These are phyloP conservation scores for Amphirosellinia nigrospora DNA, from an alignment of 495 filamentous ascomycete species.

Conservation along the genomic window DNA sequence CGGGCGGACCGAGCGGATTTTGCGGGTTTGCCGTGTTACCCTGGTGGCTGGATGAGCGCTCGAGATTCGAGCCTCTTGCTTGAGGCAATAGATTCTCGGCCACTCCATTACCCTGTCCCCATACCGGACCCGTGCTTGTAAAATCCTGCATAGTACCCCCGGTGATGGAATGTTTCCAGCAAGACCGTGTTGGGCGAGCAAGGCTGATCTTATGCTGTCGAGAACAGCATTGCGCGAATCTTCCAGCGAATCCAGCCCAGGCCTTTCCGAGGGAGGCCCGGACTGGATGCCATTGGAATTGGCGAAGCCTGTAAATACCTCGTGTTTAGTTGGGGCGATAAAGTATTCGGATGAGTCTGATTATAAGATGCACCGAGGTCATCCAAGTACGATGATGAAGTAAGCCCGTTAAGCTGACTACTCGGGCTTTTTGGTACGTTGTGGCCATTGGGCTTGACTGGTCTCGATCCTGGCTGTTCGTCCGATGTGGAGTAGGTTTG, in stretches of 20 bases:
- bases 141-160: conserved; percentile 2
- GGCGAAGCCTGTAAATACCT: conserved; percentile 18
- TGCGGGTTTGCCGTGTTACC: conserved; percentile 8
- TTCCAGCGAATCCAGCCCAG: conserved; percentile 28
- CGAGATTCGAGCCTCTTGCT: conserved; percentile 21
- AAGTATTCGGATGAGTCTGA: neutral
- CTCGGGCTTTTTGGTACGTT: conserved; percentile 36
- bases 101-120: conserved; percentile 11
- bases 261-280: conserved; percentile 7
- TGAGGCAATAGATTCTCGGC: conserved; percentile 3
- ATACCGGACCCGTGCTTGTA: conserved; percentile 14
- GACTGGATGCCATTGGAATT: conserved; percentile 11
- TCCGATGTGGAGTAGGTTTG: conserved; percentile 38
- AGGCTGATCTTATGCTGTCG: conserved; percentile 31
- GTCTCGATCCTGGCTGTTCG: conserved; percentile 33
- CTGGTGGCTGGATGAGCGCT: conserved; percentile 29
- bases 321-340: conserved; percentile 12
- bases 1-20: conserved; percentile 24
- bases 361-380: conserved; percentile 26
- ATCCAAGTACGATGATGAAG: conserved; percentile 33
- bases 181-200: conserved; percentile 38
- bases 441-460: conserved; percentile 26
- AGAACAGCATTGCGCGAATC: conserved; percentile 36
- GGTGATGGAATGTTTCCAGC: conserved; percentile 13
- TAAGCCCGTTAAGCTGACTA: conserved; percentile 29